Conservation (phyloP, 345 rosid genomes). For the Syzygium grande region DNA sequence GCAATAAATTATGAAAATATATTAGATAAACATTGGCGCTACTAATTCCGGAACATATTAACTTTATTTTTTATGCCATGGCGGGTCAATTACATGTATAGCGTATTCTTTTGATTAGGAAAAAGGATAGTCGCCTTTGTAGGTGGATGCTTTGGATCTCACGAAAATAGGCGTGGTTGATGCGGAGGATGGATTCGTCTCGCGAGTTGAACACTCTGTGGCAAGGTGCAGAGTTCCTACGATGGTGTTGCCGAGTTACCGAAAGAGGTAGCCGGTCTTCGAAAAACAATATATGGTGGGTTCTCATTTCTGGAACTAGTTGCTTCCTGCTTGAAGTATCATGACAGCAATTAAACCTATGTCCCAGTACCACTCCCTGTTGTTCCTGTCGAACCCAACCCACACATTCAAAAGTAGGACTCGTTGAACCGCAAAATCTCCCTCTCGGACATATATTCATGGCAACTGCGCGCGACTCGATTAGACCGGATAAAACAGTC, state of each 20-base stretch:
- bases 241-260: too few relatives aligned
- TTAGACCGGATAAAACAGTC: neutral
- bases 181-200: too few relatives aligned
- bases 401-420: neutral
- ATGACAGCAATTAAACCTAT: too few relatives aligned
- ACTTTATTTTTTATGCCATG: neutral
- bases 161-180: too few relatives aligned
- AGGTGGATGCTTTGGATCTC: neutral
- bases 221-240: too few relatives aligned
- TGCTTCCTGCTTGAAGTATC: too few relatives aligned
- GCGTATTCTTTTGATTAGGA: neutral
- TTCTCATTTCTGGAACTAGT: too few relatives aligned
- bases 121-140: neutral
- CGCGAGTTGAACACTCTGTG: too few relatives aligned
- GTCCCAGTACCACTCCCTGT: too few relatives aligned
- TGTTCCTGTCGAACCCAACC: too few relatives aligned
- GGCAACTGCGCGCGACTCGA: neutral
- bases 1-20: neutral
- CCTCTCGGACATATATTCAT: neutral
- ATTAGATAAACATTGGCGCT: neutral
- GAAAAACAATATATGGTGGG: too few relatives aligned
- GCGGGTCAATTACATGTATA: neutral
- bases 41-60: rapidly evolving
- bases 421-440: neutral
- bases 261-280: too few relatives aligned